These are phyloP conservation scores for Rickenella mellea DNA, from an alignment of 768 basidiomycete genomes.

Conservation along the genomic window DNA sequence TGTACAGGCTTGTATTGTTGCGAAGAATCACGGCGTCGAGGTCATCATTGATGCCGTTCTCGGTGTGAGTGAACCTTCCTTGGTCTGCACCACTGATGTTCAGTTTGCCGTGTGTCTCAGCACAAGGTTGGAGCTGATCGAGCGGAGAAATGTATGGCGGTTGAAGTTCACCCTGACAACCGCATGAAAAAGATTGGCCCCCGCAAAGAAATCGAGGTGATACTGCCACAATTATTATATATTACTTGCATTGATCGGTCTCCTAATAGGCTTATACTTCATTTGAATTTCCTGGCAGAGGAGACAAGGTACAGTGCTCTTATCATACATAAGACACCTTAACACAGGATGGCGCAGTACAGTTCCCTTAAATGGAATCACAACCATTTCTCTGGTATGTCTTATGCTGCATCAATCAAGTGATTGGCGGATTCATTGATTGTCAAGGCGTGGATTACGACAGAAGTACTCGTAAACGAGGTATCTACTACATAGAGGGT, in stretches of 20 bases:
- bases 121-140: conserved; percentile 83
- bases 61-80: conserved; percentile 43
- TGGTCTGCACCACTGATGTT: neutral
- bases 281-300: conserved; percentile 75
- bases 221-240: conserved; percentile 5
- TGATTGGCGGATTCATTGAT: neutral
- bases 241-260: conserved; percentile 1
- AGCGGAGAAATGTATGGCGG: conserved; percentile 56
- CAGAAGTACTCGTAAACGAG: conserved; percentile 47
- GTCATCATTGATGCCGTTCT: conserved; percentile 83
- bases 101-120: conserved; percentile 24
- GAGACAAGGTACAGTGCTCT: conserved; percentile 43
- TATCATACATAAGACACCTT: neutral
- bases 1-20: conserved; percentile 55
- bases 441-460: conserved; percentile 77
- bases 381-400: conserved; percentile 68
- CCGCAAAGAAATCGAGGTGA: conserved; percentile 57
- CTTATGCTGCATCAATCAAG: neutral
- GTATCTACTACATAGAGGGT: conserved; percentile 65
- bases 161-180: conserved; percentile 62
- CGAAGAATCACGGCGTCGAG: conserved; percentile 59
- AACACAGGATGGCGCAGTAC: conserved; percentile 35
- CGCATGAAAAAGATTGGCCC: conserved; percentile 52
- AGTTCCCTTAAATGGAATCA: conserved; percentile 65
- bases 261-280: conserved; percentile 66